A percentile compares a stretch with the other conserved stretches of the same genome.
Evolutionary conservation across 2,329 filamentous ascomycete species (phyloP).

Genomic region (Xylaria sp.): DNA sequence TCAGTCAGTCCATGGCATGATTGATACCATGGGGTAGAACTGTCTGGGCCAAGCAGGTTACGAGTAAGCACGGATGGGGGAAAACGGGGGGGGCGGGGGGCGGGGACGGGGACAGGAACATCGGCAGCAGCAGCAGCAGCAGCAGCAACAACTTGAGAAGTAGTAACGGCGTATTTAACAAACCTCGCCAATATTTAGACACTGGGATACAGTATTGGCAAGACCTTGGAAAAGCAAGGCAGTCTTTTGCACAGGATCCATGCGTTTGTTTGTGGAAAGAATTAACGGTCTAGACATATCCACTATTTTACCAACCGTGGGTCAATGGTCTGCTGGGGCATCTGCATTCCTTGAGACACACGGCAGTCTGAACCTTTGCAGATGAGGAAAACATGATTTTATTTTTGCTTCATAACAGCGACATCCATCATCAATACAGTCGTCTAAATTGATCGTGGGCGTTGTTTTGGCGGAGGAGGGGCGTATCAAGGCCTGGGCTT

Average conservation of each 20-base stretch:
- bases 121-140: neutral
- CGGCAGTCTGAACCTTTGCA: slow-evolving; percentile 30
- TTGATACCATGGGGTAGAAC: neutral
- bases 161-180: neutral
- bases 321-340: slow-evolving; percentile 12
- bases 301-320: slow-evolving; percentile 25
- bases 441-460: slow-evolving; percentile 24
- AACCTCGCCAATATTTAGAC: neutral
- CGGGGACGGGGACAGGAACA: neutral
- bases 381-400: slow-evolving; percentile 35
- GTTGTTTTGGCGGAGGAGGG: slow-evolving; percentile 18
- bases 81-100: too few species aligned
- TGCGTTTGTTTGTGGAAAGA: slow-evolving; percentile 26
- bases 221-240: slow-evolving; percentile 11
- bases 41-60: neutral
- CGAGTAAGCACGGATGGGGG: neutral
- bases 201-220: neutral
- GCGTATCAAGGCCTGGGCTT: slow-evolving; percentile 13
- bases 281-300: slow-evolving; percentile 33
- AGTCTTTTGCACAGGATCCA: slow-evolving; percentile 26
- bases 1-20: neutral
- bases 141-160: neutral
- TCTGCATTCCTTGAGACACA: slow-evolving; percentile 16
- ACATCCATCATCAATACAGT: slow-evolving; percentile 29
- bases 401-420: slow-evolving; percentile 35